Conservation (phyloP, 495 filamentous ascomycete species). For the Penicillium coffeae region DNA sequence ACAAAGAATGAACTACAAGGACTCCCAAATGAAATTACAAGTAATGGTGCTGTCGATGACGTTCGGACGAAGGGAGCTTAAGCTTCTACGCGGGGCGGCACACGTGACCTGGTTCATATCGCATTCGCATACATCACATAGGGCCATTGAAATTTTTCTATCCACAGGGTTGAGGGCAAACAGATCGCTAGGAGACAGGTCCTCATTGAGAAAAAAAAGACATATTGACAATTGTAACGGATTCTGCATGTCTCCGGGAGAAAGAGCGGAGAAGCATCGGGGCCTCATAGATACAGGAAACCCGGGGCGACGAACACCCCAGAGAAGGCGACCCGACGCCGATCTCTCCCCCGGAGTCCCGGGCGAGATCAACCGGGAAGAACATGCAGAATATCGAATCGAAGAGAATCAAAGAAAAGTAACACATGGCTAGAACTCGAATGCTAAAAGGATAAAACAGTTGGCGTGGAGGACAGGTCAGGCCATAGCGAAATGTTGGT, state of each 20-base stretch:
- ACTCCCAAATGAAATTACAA: too few species aligned
- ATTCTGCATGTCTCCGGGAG: slow-evolving; percentile 16
- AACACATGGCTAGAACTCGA: slow-evolving; percentile 10
- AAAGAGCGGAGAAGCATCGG: slow-evolving; percentile 5
- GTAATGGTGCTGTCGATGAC: too few species aligned
- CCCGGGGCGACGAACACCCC: background rate
- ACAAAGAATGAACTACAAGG: too few species aligned
- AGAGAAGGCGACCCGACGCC: slow-evolving; percentile 5
- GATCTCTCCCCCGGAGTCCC: slow-evolving; percentile 8
- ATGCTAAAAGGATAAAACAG: slow-evolving; percentile 4
- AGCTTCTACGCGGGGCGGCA: background rate
- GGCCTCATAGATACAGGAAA: slow-evolving; percentile 17
- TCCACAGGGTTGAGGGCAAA: slow-evolving; percentile 21
- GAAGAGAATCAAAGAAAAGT: slow-evolving; percentile 13
- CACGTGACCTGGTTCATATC: slow-evolving; percentile 15
- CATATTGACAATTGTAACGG: slow-evolving; percentile 40
- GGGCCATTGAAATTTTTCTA: slow-evolving; percentile 17
- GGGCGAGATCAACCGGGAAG: slow-evolving; percentile 3
- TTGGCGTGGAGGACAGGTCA: background rate
- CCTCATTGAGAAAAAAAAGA: slow-evolving; percentile 15
- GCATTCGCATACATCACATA: slow-evolving; percentile 20
- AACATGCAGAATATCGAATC: slow-evolving; percentile 26
- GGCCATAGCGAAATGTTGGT: background rate
- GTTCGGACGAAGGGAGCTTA: slow-evolving; percentile 40
- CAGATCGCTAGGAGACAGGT: slow-evolving; percentile 19